A percentile compares a stretch with the other conserved stretches of the same genome.
Conservation (phyloP, 2,329 filamentous ascomycete genomes). For the Diaporthe nobilis region DNA sequence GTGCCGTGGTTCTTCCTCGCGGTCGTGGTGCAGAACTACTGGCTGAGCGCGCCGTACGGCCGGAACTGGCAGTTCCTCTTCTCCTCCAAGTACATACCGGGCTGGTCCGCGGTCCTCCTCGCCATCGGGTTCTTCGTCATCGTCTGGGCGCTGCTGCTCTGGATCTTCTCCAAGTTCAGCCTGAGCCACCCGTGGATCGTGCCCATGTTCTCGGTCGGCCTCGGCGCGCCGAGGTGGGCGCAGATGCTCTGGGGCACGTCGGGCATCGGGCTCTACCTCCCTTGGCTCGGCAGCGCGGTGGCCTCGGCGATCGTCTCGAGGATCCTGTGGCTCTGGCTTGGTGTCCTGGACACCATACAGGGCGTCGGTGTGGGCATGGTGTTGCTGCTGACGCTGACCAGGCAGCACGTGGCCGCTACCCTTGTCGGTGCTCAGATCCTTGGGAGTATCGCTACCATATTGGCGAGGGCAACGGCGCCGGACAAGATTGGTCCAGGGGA, state of each 20-base stretch:
- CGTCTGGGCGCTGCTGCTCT: constrained; percentile 69
- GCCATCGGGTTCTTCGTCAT: constrained; percentile 67
- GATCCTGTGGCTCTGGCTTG: constrained; percentile 76
- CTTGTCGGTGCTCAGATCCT: constrained; percentile 73
- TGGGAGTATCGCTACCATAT: constrained; percentile 73
- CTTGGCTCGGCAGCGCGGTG: constrained; percentile 69
- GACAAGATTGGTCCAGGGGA: constrained; percentile 72
- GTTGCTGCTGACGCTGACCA: constrained; percentile 73
- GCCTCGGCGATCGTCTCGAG: constrained; percentile 69
- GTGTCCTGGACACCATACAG: constrained; percentile 74
- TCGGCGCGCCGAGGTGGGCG: constrained; percentile 75
- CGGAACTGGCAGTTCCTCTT: constrained; percentile 78
- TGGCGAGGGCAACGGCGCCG: constrained; percentile 71
- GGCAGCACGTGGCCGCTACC: constrained; percentile 75
- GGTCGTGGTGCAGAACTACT: constrained; percentile 77
- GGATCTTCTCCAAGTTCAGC: constrained; percentile 67
- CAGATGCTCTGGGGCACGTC: constrained; percentile 78
- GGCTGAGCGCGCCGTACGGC: constrained; percentile 75
- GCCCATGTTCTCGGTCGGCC: constrained; percentile 76
- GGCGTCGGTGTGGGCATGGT: constrained; percentile 79
- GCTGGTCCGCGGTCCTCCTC: constrained; percentile 70
- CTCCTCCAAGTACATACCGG: constrained; percentile 68
- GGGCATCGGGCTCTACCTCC: constrained; percentile 72
- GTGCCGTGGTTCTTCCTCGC: constrained; percentile 78
- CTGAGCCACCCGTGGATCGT: constrained; percentile 77